Conservation (phyloP, 148 eudicot genomes). For the Suaeda aralocaspica region DNA sequence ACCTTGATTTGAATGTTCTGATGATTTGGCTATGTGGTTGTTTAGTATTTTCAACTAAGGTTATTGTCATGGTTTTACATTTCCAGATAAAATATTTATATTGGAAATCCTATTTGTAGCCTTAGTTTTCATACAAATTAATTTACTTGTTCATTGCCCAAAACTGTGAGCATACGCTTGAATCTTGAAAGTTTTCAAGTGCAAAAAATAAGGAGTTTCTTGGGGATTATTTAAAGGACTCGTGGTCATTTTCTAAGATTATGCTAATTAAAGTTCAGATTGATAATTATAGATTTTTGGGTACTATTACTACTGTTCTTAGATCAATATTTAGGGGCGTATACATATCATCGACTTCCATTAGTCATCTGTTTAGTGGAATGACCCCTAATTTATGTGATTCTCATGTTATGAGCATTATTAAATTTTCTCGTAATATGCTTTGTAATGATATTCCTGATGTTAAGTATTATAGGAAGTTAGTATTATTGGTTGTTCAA, state of each 20-base stretch:
- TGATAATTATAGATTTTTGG: slow-evolving; percentile 76
- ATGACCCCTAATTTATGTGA: slow-evolving; percentile 81
- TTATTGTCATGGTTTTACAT: too few relatives aligned
- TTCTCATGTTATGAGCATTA: slow-evolving; percentile 86
- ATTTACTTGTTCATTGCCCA: slow-evolving; percentile 58
- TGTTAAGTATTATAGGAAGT: slow-evolving; percentile 52
- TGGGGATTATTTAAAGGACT: slow-evolving; percentile 59
- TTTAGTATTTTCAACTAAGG: too few relatives aligned
- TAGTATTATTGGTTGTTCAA: slow-evolving; percentile 68
- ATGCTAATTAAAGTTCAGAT: slow-evolving; percentile 85
- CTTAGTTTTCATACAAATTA: slow-evolving; percentile 62
- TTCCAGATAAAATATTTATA: slow-evolving; percentile 58
- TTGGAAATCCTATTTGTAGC: slow-evolving; percentile 35
- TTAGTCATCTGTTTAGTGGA: slow-evolving; percentile 55
- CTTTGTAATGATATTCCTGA: slow-evolving; percentile 65
- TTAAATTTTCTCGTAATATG: slow-evolving; percentile 61
- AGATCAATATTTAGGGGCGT: slow-evolving; percentile 57
- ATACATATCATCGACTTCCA: slow-evolving; percentile 85
- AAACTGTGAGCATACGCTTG: slow-evolving; percentile 43
- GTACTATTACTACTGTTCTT: slow-evolving; percentile 63
- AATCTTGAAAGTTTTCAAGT: slow-evolving; percentile 71
- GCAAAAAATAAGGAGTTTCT: slow-evolving; percentile 71
- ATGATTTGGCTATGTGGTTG: too few relatives aligned
- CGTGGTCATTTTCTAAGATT: slow-evolving; percentile 80
- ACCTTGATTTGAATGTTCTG: too few relatives aligned